Base-by-base conservation (phyloP, 2,329 filamentous ascomycete genomes). In the Pseudophaeomoniella oleicola region DNA sequence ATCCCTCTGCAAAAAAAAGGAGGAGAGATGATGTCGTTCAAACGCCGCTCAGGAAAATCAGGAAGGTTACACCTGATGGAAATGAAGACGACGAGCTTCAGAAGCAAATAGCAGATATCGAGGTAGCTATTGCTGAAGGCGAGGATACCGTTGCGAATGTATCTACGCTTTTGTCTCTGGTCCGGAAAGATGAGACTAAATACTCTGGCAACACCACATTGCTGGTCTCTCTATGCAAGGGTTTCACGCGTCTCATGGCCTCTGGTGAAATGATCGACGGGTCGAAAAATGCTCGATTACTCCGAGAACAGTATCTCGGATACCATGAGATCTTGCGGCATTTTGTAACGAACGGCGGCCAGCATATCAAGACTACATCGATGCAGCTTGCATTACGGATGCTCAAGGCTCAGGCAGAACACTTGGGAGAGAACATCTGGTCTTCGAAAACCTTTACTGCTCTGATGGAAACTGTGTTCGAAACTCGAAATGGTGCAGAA, bases 221-320 rank as follows among this genome's bases (percentile, higher is more conserved):
- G 9, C 6, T 18, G 11, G 14, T 94, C 14, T 79, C 87, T 2
- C 67, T 94, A 34, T 94, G 86, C 57, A 74, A 87, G 47, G 75
- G 92, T 22, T 94, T 94, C 54, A 74, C 86, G 52, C 75, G 83
- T 41, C 64, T 96, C 40, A 71, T 92, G 43, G 79, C 80, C 2
- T 72, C 75, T 31, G 85, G 86, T 33, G 62, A 74, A 49, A 54
- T 76, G 22, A 71, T 76, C 35, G 67, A 74, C 33, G 77, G 84
- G 38, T 94, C 88, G 36, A 37, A 35, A 35, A 11, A 9, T 35
- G n/a, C 14, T 16, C 14, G 14, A n/a, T 15, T 11, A 16, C 5
- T 37, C 12, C 19, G 29, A 9, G 36, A 35, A 16, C 10, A 16
- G 4, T 37, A 37, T 35, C 11, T 11, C 5, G 19, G 12, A n/a